Percentiles rank a stretch among this genome's conserved stretches.
phyloP scores from a whole-genome alignment of 208 protist species.

The Lotmaria passim region DNA sequence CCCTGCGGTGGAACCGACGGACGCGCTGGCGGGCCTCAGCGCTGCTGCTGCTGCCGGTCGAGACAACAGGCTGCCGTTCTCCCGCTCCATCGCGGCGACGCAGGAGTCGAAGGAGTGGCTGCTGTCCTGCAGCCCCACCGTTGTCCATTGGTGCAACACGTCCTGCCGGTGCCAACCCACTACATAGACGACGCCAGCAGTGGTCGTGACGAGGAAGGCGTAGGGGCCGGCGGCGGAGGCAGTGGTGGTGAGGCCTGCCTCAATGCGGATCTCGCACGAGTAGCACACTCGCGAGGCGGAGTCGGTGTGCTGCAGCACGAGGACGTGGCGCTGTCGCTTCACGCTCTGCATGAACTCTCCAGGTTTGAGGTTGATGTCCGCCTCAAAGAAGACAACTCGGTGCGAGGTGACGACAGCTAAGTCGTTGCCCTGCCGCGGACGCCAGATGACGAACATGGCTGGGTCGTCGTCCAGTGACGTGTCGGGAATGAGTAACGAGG shows the following conservation, averaged over 20 bases:
- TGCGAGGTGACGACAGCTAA: slow-evolving; percentile 64
- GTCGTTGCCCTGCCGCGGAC: slow-evolving; percentile 38
- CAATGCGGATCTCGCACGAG: slow-evolving; percentile 38
- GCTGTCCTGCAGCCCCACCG: slow-evolving; percentile 28
- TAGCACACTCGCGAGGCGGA: slow-evolving; percentile 48
- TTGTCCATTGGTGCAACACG: slow-evolving; percentile 63
- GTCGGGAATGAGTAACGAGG: slow-evolving; percentile 42
- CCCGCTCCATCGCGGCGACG: neutral
- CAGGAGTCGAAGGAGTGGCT: slow-evolving; percentile 26
- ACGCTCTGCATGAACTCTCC: slow-evolving; percentile 14
- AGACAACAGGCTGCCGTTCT: neutral
- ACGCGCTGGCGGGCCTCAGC: slow-evolving; percentile 1
- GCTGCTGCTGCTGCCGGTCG: neutral
- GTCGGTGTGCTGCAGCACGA: slow-evolving; percentile 34
- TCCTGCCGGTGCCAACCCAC: slow-evolving; percentile 59
- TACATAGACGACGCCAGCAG: slow-evolving; percentile 62
- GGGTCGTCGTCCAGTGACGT: slow-evolving; percentile 55
- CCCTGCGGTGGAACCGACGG: slow-evolving; percentile 4
- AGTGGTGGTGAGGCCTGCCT: slow-evolving; percentile 46
- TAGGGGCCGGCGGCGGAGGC: slow-evolving; percentile 47
- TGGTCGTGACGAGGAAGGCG: slow-evolving; percentile 69
- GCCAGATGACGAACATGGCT: slow-evolving; percentile 65
- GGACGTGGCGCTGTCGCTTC: slow-evolving; percentile 14
- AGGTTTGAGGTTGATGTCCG: slow-evolving; percentile 28
- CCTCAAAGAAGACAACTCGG: slow-evolving; percentile 62